A percentile compares a stretch with the other conserved stretches of the same genome.
Evolutionary conservation across 2,329 filamentous ascomycete genomes (phyloP).

Genomic region (Rhinocladiella similis): DNA sequence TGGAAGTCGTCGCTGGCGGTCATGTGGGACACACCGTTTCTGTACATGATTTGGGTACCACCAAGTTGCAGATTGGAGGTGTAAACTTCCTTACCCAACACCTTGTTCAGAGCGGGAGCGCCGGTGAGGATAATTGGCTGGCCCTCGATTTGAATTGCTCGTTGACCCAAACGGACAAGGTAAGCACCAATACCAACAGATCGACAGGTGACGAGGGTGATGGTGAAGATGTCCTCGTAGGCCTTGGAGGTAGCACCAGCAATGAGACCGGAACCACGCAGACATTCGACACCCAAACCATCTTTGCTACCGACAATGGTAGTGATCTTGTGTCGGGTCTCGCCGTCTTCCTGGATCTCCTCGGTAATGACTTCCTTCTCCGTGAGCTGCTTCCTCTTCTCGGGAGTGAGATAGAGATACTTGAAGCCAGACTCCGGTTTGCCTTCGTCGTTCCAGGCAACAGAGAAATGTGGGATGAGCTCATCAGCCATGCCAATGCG

Average conservation of each 20-base stretch:
- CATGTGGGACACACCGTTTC: slow-evolving; percentile 99
- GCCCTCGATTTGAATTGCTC: slow-evolving; percentile 97
- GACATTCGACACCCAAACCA: slow-evolving; percentile 93
- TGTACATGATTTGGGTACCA: slow-evolving; percentile 99
- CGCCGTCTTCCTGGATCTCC: slow-evolving; percentile 78
- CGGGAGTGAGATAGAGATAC: slow-evolving; percentile 90
- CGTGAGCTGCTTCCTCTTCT: slow-evolving; percentile 83
- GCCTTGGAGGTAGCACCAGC: slow-evolving; percentile 94
- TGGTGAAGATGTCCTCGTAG: slow-evolving; percentile 98
- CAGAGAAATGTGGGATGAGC: slow-evolving; percentile 94
- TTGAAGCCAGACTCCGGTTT: slow-evolving; percentile 91
- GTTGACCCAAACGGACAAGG: slow-evolving; percentile 94
- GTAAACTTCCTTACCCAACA: slow-evolving; percentile 96
- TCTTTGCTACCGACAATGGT: slow-evolving; percentile 93
- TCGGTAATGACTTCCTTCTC: slow-evolving; percentile 84
- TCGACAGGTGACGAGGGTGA: slow-evolving; percentile 94
- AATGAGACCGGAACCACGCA: slow-evolving; percentile 96
- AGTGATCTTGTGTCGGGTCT: slow-evolving; percentile 90
- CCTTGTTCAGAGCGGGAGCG: slow-evolving; percentile 95
- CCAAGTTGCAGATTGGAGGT: slow-evolving; percentile 98
- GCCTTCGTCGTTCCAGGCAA: slow-evolving; percentile 85
- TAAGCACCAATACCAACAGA: slow-evolving; percentile 99
- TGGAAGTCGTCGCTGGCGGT: slow-evolving; percentile 97
- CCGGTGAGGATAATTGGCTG: slow-evolving; percentile 98
- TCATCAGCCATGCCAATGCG: slow-evolving; percentile 96